These are phyloP conservation scores for Vigna nakashimae DNA, from an alignment of 306 rosid genomes.

Conservation along the genomic window DNA sequence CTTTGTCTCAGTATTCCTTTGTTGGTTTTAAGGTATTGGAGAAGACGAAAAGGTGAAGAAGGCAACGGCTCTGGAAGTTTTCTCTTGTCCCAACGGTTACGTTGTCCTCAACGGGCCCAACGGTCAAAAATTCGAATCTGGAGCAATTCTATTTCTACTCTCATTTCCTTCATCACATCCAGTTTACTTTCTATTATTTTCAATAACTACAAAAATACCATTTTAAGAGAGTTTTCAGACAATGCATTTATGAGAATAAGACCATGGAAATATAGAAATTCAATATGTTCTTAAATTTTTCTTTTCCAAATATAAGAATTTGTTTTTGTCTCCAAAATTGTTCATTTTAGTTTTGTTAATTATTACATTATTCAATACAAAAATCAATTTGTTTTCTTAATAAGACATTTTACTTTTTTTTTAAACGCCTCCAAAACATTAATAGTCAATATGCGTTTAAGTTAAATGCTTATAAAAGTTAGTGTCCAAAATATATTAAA, in stretches of 20 bases:
- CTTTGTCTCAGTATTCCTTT: constrained; percentile 23
- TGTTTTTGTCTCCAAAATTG: too few relatives aligned
- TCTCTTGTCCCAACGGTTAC: constrained; percentile 64
- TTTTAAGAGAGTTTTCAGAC: too few relatives aligned
- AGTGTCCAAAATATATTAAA: too few relatives aligned
- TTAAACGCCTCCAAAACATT: neutral
- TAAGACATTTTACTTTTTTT: neutral
- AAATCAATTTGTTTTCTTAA: too few relatives aligned
- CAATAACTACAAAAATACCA: too few relatives aligned
- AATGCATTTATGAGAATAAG: too few relatives aligned
- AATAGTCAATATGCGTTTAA: too few relatives aligned
- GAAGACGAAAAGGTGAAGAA: constrained; percentile 31
- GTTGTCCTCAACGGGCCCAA: constrained; percentile 66
- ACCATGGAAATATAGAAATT: too few relatives aligned
- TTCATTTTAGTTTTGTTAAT: too few relatives aligned
- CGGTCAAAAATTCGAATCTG: constrained; percentile 59
- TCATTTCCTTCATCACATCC: neutral
- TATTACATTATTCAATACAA: neutral
- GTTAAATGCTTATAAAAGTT: neutral
- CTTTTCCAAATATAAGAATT: too few relatives aligned
- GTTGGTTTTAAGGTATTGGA: constrained; percentile 47
- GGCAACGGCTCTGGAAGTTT: constrained; percentile 54
- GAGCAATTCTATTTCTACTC: neutral
- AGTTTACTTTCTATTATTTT: too few relatives aligned
- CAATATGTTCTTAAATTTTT: too few relatives aligned